A percentile compares a stretch with the other conserved stretches of the same genome.
Evolutionary conservation across 1,284 basidiomycete species (phyloP).

Genomic region (Pascua sp.): DNA sequence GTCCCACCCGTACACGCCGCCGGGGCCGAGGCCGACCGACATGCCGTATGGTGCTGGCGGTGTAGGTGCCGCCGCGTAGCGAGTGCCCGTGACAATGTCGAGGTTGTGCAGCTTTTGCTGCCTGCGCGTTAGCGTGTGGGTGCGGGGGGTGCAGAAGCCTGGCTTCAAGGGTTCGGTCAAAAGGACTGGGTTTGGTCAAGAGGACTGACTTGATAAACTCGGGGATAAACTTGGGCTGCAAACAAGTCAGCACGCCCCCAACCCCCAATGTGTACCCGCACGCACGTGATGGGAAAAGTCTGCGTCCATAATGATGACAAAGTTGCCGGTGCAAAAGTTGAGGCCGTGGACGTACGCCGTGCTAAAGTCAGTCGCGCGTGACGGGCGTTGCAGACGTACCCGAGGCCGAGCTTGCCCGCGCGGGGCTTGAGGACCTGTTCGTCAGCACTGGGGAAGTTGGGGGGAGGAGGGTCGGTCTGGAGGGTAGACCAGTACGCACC

Average conservation of each 20-base stretch:
- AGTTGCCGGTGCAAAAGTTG: slow-evolving; percentile 82
- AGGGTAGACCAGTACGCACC: slow-evolving; percentile 51
- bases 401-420: slow-evolving; percentile 81
- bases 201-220: slow-evolving; percentile 69
- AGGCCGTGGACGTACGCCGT: slow-evolving; percentile 90
- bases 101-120: slow-evolving; percentile 74
- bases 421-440: slow-evolving; percentile 72
- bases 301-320: slow-evolving; percentile 94
- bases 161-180: no score
- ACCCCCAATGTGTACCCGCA: not conserved
- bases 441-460: not conserved
- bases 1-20: slow-evolving; percentile 87
- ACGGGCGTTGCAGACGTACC: slow-evolving; percentile 51
- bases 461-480: not conserved
- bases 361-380: slow-evolving; percentile 49
- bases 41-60: slow-evolving; percentile 25
- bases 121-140: slow-evolving; percentile 45
- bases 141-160: not conserved
- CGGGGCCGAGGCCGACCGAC: slow-evolving; percentile 54
- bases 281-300: slow-evolving; percentile 90
- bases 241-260: not conserved
- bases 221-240: slow-evolving; percentile 81
- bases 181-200: slow-evolving; percentile 14
- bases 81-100: slow-evolving; percentile 87
- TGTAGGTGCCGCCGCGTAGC: slow-evolving; percentile 56